Percentiles rank a stretch among this genome's conserved stretches.
Conservation (phyloP, 257 asterid genomes). For the Solanum etuberosum region DNA sequence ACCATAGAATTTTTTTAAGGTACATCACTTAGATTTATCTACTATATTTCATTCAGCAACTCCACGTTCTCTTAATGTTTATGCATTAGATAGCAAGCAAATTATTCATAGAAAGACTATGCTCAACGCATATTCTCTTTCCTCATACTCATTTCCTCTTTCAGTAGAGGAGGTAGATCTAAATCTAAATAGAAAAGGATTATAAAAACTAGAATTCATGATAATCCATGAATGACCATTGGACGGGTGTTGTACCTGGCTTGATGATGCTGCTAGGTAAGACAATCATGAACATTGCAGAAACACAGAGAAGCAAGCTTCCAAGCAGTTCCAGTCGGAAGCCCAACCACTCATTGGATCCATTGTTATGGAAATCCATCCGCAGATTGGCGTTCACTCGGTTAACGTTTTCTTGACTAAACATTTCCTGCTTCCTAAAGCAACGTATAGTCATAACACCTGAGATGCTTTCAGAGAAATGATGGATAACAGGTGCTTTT, state of each 20-base stretch:
- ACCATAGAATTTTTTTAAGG: neutral
- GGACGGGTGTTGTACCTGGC: conserved; percentile 44
- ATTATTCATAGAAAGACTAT: neutral
- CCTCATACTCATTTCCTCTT: neutral
- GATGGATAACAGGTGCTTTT: conserved; percentile 92
- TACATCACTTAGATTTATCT: neutral
- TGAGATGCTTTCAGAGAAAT: conserved; percentile 89
- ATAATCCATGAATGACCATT: neutral
- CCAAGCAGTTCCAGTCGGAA: conserved; percentile 82
- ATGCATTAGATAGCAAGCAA: neutral
- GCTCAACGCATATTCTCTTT: neutral
- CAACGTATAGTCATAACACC: conserved; percentile 93
- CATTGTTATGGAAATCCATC: conserved; percentile 91
- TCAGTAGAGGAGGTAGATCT: neutral
- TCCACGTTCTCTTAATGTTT: neutral
- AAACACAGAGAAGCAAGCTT: conserved; percentile 67
- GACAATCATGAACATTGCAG: conserved; percentile 71
- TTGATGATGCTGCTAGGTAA: conserved; percentile 87
- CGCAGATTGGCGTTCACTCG: conserved; percentile 71
- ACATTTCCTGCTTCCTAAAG: conserved; percentile 64
- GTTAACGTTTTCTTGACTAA: conserved; percentile 54
- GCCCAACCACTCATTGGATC: conserved; percentile 95
- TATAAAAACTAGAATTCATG: neutral
- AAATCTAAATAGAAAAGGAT: neutral
- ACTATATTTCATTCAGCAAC: neutral